phyloP scores from a whole-genome alignment of 345 rosid species.

The Citrus hindsii region DNA sequence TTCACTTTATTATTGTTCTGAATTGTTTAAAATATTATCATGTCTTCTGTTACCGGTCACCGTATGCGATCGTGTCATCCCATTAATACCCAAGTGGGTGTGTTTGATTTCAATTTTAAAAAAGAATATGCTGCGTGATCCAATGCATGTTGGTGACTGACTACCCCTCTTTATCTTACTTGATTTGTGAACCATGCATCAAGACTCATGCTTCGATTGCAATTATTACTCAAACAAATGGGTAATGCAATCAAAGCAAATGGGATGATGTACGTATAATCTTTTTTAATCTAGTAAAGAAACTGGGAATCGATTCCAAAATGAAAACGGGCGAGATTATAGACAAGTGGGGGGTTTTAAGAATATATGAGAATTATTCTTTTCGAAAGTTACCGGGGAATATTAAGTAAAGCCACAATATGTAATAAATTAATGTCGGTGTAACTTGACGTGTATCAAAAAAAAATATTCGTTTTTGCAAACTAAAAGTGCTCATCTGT shows the following conservation, averaged over 20 bases:
- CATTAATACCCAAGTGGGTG: not conserved
- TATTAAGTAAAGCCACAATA: too few relatives aligned
- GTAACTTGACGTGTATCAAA: not conserved
- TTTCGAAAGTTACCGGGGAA: not conserved
- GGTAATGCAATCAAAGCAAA: too few relatives aligned
- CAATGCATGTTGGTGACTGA: slow-evolving; percentile 10
- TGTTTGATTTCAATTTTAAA: not conserved
- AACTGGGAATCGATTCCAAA: slow-evolving; percentile 4
- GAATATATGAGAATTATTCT: slow-evolving; percentile 7
- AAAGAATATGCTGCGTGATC: not conserved
- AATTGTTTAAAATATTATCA: not conserved
- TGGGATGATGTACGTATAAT: too few relatives aligned
- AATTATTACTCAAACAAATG: not conserved
- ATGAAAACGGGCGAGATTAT: not conserved
- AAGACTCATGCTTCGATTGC: not conserved
- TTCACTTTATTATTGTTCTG: slow-evolving; percentile 9
- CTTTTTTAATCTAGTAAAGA: not conserved
- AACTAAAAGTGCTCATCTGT: not conserved
- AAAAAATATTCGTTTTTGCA: not conserved
- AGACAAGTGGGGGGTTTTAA: not conserved
- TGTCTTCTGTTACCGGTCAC: slow-evolving; percentile 31
- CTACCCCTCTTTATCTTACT: not conserved
- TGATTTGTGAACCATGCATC: not conserved
- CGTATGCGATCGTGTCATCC: slow-evolving; percentile 1
- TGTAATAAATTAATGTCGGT: too few relatives aligned